Evolutionary conservation across 192 early-diverging fungal genomes (phyloP), one percentile per base, ranked within the genome.

Genomic region (Entophlyctis luteolus): DNA sequence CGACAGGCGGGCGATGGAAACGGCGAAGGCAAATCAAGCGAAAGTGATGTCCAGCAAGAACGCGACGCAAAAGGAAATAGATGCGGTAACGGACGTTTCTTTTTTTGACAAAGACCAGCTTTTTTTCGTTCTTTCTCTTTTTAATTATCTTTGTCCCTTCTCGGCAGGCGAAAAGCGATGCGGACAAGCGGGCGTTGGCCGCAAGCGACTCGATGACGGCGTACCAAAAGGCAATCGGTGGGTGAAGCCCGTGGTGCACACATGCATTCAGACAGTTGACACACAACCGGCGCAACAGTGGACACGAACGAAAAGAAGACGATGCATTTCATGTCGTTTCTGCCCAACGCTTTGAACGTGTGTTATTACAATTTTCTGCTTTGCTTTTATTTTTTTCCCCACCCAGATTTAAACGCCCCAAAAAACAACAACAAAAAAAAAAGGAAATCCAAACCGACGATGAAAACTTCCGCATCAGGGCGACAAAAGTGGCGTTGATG

Each of bases 231-330:
- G 65, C 67, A 33, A 77, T 81, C 4, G 69, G 73, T 78, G 50
- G 6, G 55, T 2, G 33, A 4, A 4, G 38, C 8, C 20, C 29
- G 16, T 36, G 5, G 16, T 3, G 37, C 12, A 35, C 29, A 55
- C 4, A 72, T 25, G 32, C 46, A 4, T 4, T 8, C n/a, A 14
- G 42, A n/a, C 42, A 14, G 42, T 45, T 45, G 12, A 14, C 12
- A 45, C n/a, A n/a, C 42, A 10, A 45, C n/a, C 42, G 2, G 12
- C 18, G 20, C 31, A 31, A 2, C 62, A 79, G 78, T 59, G 14
- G 73, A 79, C 35, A 75, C 76, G 14, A 81, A 81, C 58, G 55
- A 46, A 12, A 66, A 54, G 32, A 81, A 81, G 48, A 60, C 59
- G 29, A 67, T 45, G 25, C 62, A 63, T 50, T 81, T 65, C 65